Percentiles rank a stretch among this genome's conserved stretches.
Evolutionary conservation across 441 rosid genomes (phyloP).

Genomic region (Melastoma candidum): DNA sequence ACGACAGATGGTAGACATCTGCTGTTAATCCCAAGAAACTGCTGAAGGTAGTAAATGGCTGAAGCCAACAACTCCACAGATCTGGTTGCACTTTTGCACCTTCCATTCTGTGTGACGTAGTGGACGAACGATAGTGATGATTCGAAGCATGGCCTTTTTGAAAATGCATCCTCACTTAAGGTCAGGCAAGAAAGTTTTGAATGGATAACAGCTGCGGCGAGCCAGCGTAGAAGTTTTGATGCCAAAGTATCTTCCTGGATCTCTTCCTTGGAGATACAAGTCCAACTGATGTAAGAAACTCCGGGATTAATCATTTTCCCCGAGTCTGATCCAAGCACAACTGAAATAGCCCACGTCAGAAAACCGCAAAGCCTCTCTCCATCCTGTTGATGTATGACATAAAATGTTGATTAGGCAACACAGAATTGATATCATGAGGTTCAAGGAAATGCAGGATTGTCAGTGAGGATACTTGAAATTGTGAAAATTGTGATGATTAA

Average conservation of each 20-base stretch:
- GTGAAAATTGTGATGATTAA: slow-evolving; percentile 4
- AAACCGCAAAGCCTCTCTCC: slow-evolving; percentile 55
- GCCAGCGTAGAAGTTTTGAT: slow-evolving; percentile 78
- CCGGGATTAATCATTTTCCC: slow-evolving; percentile 16
- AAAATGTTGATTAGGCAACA: neutral
- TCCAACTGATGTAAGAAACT: slow-evolving; percentile 19
- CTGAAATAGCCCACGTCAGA: slow-evolving; percentile 69
- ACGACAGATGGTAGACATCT: slow-evolving; percentile 48
- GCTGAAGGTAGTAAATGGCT: slow-evolving; percentile 51
- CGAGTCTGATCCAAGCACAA: slow-evolving; percentile 48
- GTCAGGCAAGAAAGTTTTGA: slow-evolving; percentile 37
- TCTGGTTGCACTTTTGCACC: slow-evolving; percentile 15
- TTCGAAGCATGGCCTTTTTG: slow-evolving; percentile 24
- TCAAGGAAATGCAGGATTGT: neutral
- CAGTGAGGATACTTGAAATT: neutral
- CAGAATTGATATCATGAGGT: neutral
- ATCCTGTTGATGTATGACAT: slow-evolving; percentile 31
- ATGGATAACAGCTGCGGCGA: slow-evolving; percentile 63
- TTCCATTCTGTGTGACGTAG: slow-evolving; percentile 21
- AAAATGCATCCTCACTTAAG: slow-evolving; percentile 18
- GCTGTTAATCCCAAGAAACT: slow-evolving; percentile 37
- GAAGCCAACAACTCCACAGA: slow-evolving; percentile 38
- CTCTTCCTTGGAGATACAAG: slow-evolving; percentile 23
- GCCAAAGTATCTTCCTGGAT: slow-evolving; percentile 44
- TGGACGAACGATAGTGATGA: slow-evolving; percentile 39